Conservation (phyloP, 164 flowering plant genomes). For the Aristolochia contorta region DNA sequence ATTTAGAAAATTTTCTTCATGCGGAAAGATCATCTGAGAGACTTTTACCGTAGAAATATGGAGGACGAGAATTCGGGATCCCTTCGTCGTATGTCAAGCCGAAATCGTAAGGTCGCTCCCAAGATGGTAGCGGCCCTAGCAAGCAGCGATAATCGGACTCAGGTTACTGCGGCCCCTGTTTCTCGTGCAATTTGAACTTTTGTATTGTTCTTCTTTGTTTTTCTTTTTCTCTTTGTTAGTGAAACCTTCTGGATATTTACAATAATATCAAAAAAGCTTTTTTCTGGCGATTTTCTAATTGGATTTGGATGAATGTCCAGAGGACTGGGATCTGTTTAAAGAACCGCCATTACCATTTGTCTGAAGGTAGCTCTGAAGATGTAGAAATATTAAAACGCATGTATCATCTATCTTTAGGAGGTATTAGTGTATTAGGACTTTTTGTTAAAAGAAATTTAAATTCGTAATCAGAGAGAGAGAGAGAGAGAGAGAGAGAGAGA, state of each 20-base stretch:
- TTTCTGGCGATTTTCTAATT: neutral
- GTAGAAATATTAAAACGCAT: neutral
- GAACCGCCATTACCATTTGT: no score
- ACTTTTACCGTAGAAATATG: constrained; percentile 2
- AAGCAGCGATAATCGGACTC: constrained; percentile 75
- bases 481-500: no score
- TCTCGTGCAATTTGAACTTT: neutral
- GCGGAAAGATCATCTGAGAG: no score
- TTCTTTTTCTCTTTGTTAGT: neutral
- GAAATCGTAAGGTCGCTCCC: constrained; percentile 67
- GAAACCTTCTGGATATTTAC: neutral
- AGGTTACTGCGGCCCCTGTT: constrained; percentile 30
- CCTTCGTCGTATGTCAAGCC: constrained; percentile 55
- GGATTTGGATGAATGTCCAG: neutral
- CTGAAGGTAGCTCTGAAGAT: no score
- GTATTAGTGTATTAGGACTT: neutral
- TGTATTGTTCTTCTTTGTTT: neutral
- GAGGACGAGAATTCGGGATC: constrained; percentile 30
- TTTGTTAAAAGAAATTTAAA: no score
- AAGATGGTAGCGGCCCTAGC: constrained; percentile 90
- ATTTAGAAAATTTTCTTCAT: no score
- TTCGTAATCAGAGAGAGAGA: no score
- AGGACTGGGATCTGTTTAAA: no score
- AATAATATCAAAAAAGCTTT: no score
- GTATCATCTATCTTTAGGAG: neutral